A percentile compares a stretch with the other conserved stretches of the same genome.
Evolutionary conservation across 805 yeast genomes (phyloP).

Genomic region (Yamadazyma takamatsuzukensis): DNA sequence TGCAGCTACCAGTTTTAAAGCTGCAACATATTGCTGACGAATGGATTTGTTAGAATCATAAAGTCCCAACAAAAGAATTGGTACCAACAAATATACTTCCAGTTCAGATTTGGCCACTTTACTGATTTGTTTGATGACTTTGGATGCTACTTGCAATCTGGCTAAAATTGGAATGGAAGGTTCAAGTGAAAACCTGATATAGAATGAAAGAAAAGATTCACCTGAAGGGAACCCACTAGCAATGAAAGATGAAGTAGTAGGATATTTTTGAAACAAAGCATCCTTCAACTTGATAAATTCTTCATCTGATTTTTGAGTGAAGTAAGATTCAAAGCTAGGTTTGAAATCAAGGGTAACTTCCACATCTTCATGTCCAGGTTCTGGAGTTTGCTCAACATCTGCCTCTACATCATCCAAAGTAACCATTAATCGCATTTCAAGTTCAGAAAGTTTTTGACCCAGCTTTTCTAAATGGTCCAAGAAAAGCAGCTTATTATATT

Average conservation of each 20-base stretch:
- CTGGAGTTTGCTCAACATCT: constrained; percentile 32
- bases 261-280: constrained; percentile 44
- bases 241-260: constrained; percentile 6
- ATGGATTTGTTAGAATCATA: constrained; percentile 48
- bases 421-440: constrained; percentile 61
- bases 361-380: constrained; percentile 17
- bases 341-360: constrained; percentile 16
- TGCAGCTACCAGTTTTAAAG: constrained; percentile 3
- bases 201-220: constrained; percentile 52
- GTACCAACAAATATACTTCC: constrained; percentile 52
- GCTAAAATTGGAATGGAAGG: constrained; percentile 56
- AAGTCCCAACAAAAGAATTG: constrained; percentile 54
- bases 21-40: constrained; percentile 27
- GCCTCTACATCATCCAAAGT: constrained; percentile 43
- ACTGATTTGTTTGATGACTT: constrained; percentile 34
- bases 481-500: constrained; percentile 19
- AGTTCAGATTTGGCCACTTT: constrained; percentile 19
- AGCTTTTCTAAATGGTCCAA: constrained; percentile 15
- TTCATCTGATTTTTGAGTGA: constrained; percentile 22
- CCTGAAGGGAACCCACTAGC: constrained; percentile 17
- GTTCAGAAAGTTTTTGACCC: constrained; percentile 24
- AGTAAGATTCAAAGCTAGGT: constrained; percentile 15
- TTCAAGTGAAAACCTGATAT: constrained; percentile 54
- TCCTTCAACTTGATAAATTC: constrained; percentile 43
- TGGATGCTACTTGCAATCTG: constrained; percentile 46